Base-by-base conservation (phyloP, 2,329 filamentous ascomycete species). In the Aureobasidium melanogenum region DNA sequence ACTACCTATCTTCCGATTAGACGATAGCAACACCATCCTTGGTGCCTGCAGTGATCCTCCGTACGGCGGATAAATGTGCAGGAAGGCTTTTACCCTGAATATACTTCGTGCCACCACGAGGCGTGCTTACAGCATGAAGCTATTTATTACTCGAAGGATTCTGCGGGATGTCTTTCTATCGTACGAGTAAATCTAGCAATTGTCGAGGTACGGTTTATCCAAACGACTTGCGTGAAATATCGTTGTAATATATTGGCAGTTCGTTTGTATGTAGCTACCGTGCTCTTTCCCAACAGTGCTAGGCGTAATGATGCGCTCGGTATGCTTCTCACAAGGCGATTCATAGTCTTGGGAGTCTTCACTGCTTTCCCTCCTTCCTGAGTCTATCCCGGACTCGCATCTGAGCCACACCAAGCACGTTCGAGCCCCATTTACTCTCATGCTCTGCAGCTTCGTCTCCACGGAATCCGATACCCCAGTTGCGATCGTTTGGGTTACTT, bases 381-480 rank as follows among this genome's bases (percentile, higher is more conserved):
- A 71, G 62, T 62, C 63, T 67, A 44, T 69, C 67, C 55, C 71
- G 69, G 32, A 70, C 71, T 61, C 67, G 67, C 71, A 72, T 71
- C 63, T 73, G 63, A 30, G 67, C 69, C 57, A 72, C 69, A 7
- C 71, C 71, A 39, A 74, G 59, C 48, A 67, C 59, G 63, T 74
- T 74, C 61, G 68, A 47, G 22, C 71, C 72, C 72, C 71, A 73
- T 51, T 67, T 64, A 17, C 63, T 54, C 55, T 70, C 66, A 38
- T 63, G 68, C 8, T 60, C 65, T 28, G 66, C 65, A 4, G 71
- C 72, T 43, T 70, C 67, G 32, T 69, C 68, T 36, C 64, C 66
- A 43, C 68, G 67, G 63, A 70, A 74, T 0, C 71, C 71, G 30
- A 74, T 67, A 1, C 71, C 71, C 71, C 71, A 73, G 34, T 73